These are phyloP conservation scores for Trametes meyenii DNA, from an alignment of 768 basidiomycete species.

Conservation along the genomic window DNA sequence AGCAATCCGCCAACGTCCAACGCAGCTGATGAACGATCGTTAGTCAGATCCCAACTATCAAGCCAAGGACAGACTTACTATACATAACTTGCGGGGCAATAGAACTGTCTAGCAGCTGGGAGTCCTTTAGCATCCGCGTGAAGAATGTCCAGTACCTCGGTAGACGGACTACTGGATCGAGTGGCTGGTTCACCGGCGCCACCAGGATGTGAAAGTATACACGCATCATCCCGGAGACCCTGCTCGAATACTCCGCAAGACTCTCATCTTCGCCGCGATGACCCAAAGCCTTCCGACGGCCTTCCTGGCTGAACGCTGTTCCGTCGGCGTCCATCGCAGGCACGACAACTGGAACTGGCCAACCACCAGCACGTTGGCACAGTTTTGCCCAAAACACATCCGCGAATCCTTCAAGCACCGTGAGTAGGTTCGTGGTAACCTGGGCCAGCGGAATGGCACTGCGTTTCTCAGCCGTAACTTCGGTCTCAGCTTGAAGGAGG, in stretches of 20 bases:
- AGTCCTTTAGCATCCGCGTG: constrained; percentile 58
- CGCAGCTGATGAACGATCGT: constrained; percentile 47
- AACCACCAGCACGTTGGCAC: constrained; percentile 85
- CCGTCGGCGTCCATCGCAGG: constrained; percentile 55
- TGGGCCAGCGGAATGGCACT: constrained; percentile 83
- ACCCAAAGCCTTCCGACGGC: constrained; percentile 57
- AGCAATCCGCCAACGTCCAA: constrained; percentile 70
- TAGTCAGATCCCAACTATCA: constrained; percentile 19
- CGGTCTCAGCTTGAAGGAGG: constrained; percentile 89
- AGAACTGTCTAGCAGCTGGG: constrained; percentile 53
- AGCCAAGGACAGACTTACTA: constrained; percentile 46
- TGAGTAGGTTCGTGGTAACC: constrained; percentile 71
- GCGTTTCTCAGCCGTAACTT: constrained; percentile 86
- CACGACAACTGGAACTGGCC: constrained; percentile 74
- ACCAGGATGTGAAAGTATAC: constrained; percentile 80
- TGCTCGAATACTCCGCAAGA: constrained; percentile 59
- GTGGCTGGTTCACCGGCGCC: constrained; percentile 40
- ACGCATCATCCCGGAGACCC: constrained; percentile 80
- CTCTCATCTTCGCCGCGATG: constrained; percentile 59
- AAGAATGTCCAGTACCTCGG: constrained; percentile 76
- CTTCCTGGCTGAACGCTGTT: constrained; percentile 45
- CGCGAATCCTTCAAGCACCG: constrained; percentile 55
- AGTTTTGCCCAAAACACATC: constrained; percentile 84
- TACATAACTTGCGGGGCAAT: constrained; percentile 71
- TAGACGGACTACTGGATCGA: constrained; percentile 59